Evolutionary conservation across 306 rosid species (phyloP), one percentile per base, ranked within the genome.

Genomic region (Quercus glauca): DNA sequence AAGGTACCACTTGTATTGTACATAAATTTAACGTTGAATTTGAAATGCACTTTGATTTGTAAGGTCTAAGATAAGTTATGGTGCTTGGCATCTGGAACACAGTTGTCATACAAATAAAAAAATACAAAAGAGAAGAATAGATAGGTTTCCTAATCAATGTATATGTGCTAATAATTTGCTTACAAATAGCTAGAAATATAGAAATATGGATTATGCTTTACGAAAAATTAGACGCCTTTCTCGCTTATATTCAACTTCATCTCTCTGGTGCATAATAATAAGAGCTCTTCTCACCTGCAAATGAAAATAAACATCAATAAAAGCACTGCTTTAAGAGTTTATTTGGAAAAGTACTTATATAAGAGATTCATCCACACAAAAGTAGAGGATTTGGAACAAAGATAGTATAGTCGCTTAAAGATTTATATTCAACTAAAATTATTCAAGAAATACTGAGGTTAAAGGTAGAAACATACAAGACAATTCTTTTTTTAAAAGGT

Each of bases 201-300:
- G 49, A 71, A 75, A 73, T 64, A 72, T 15, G 23, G 31, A 49
- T 76, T 81, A 95, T 15, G 94, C 92, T 85, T 95, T 95, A 71
- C 99, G 89, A 56, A 56, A 82, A 84, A 95, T 81, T 73, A 91
- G 83, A 37, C 97, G 95, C 74, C 94, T 90, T 74, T 93, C 99
- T 80, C 99, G 86, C 86, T 93, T 95, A 87, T 95, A 95, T 77
- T 95, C 98, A n/a, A 95, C 93, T 90, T 95, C 99, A 9, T 95
- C 99, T 83, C 98, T 90, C 87, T 93, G 99, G 86, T 95, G 99
- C 99, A 95, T 95, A 70, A 91, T 89, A 77, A 95, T 76, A 56
- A 95, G 97, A 73, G 99, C 99, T 85, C 98, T 91, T 86, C 99
- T 91, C 74, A 95, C 97, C 99, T 95, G 97, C 82, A 60, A 81